Conservation (phyloP, 116 monocot species). For the Cymodocea nodosa region DNA sequence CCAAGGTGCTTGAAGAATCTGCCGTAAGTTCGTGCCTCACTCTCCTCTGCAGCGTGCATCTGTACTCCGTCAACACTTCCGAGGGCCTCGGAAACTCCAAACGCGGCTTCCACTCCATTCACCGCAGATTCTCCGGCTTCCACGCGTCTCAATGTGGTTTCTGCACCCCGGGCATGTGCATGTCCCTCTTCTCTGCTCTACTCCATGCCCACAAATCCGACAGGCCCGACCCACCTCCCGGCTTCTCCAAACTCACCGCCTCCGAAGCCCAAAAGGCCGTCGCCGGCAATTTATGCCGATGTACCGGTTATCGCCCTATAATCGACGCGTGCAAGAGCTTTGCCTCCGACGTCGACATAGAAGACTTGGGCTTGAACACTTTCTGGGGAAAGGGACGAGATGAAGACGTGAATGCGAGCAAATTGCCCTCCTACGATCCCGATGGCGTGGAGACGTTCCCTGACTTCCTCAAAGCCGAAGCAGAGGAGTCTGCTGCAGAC, state of each 20-base stretch:
- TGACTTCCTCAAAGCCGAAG: conserved; percentile 45
- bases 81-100: too few species aligned
- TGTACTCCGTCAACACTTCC: too few species aligned
- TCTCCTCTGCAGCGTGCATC: too few species aligned
- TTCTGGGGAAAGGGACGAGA: conserved; percentile 42
- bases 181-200: conserved; percentile 73
- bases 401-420: conserved; percentile 8
- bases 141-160: conserved; percentile 89
- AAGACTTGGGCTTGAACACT: conserved; percentile 70
- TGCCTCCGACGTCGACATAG: conserved; percentile 59
- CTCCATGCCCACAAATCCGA: conserved; percentile 42
- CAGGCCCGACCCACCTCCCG: conserved; percentile 31
- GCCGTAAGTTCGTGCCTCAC: too few species aligned
- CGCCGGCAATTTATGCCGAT: conserved; percentile 62
- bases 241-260: conserved; percentile 58
- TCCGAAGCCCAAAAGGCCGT: conserved; percentile 64
- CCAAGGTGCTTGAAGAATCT: conserved; percentile 29
- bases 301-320: conserved; percentile 77
- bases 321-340: conserved; percentile 79
- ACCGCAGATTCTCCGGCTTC: conserved; percentile 71
- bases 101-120: too few species aligned
- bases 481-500: conserved; percentile 11
- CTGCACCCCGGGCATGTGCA: conserved; percentile 88
- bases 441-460: conserved; percentile 31
- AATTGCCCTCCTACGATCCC: conserved; percentile 26